Base-by-base conservation (phyloP, 83 land plant genomes). In the Thuja plicata region DNA sequence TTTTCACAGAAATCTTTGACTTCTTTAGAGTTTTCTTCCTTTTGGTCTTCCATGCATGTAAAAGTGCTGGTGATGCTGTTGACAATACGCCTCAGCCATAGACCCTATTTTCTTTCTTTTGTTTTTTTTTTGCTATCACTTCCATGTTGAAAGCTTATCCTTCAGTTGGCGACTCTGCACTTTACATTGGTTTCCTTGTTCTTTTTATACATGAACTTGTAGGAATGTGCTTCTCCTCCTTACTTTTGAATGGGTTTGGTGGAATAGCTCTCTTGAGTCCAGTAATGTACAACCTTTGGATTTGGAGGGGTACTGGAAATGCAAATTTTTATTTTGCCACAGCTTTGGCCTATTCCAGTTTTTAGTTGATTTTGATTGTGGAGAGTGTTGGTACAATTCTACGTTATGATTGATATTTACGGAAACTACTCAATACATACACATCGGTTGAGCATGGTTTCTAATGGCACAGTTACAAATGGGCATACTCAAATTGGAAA, bases 241-340 rank as follows among this genome's bases (percentile, higher is more conserved):
- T 96, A 77, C 94, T 97, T 50, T 91, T 97, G 88, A 93, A 94
- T 86, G 98, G 98, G 15, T 97, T 92, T 80, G 74, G 93, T 76
- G 94, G 96, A 50, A 93, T 96, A 57, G 88, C 89, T 54, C 91
- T 96, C n/a, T 94, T 97, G 21, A 95, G 99, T 91, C 98, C 99
- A 86, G 98, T 96, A 21, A 97, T 97, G 99, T 97, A 96, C 93
- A 97, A 97, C 87, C 91, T 97, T 11, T 96, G 99, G 99, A 97
- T 97, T 78, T 96, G 96, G 96, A 97, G 99, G 99, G 99, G 98
- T 1, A 97, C 99, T 79, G 97, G 99, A 38, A 97, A 97, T 95
- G 99, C 97, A 62, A 97, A 97, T 84, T 97, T 97, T 89, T 97
- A 97, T 88, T 96, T 95, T 92, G 98, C 97, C 40, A 97, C 95